Base-by-base conservation (phyloP, 352 stramenopile genomes). In the Pythium folliculosum region DNA sequence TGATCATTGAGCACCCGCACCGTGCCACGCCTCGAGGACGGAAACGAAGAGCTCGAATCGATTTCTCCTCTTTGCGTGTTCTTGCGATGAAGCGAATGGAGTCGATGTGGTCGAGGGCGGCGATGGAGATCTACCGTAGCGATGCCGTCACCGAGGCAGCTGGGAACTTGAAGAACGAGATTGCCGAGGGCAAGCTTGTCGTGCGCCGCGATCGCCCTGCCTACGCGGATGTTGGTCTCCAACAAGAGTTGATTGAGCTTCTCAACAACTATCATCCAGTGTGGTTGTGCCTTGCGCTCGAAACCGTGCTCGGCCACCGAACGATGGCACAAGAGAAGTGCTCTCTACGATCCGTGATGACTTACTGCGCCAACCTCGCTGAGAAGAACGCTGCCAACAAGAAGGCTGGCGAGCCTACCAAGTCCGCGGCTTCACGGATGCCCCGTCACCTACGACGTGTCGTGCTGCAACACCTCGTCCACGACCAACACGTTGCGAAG, bases 201-300 rank as follows among this genome's bases (percentile, higher is more conserved):
- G 91, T 97, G 54, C 84, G 95, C 3, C 69, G 71, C 0, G 93
- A 98, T 57, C 85, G 91, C 7, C 90, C 95, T 40, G 80, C 98
- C 35, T 94, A 96, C 72, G 91, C 86, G 5, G 92, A 98, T 48
- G 76, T 98, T 27, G 91, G 86, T 0, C 73, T 98, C 2, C 81
- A 97, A 51, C 72, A 91, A 43, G 79, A 97, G n/a, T 65, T 98
- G 4, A 75, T 97, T 6, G 67, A 72, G 19, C 72, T 98, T 3
- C 69, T 98, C 25, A 94, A 97, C 49, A 95, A 91, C 12, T 98
- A 98, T 65, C 82, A 97, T 37, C 90, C 88, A 1, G 82, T 94
- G 6, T 98, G 93, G 93, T 80, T 98, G 19, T 86, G 86, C 32
- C 69, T 98, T 9, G 93, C 86, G 0, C 75, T 98, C 8, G 90